Evolutionary conservation across 306 rosid genomes (phyloP).

Genomic region (Mimosa bimucronata): DNA sequence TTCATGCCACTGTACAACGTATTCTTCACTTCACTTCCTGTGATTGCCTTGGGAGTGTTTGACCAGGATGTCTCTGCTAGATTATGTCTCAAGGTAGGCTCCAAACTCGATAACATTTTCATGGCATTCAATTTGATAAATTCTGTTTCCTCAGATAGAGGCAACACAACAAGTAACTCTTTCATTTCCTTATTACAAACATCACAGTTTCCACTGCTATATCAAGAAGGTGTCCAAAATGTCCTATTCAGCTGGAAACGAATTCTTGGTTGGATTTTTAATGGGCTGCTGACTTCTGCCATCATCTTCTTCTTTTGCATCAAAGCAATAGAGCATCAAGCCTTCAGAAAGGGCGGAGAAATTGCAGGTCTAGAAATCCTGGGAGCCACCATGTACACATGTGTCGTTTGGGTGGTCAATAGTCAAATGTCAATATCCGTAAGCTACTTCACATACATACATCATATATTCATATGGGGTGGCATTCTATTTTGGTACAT

Average conservation of each 20-base stretch:
- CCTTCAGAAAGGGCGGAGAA: conserved; percentile 80
- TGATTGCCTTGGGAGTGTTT: conserved; percentile 85
- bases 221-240: conserved; percentile 94
- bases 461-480: conserved; percentile 93
- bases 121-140: not conserved
- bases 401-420: conserved; percentile 88
- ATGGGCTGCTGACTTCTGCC: conserved; percentile 59
- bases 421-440: conserved; percentile 85
- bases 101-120: conserved; percentile 5
- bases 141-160: not conserved
- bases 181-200: not conserved
- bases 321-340: conserved; percentile 58
- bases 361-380: conserved; percentile 62
- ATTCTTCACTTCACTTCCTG: conserved; percentile 97
- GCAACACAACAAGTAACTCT: not conserved
- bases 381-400: conserved; percentile 83
- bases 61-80: conserved; percentile 87
- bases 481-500: conserved; percentile 73
- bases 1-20: conserved; percentile 72
- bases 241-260: conserved; percentile 80
- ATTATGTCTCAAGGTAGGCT: conserved; percentile 73
- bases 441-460: conserved; percentile 78
- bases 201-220: conserved; percentile 79
- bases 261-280: conserved; percentile 75
- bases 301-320: conserved; percentile 77